Conservation (phyloP, 768 basidiomycete species). For the Suillus lakei region DNA sequence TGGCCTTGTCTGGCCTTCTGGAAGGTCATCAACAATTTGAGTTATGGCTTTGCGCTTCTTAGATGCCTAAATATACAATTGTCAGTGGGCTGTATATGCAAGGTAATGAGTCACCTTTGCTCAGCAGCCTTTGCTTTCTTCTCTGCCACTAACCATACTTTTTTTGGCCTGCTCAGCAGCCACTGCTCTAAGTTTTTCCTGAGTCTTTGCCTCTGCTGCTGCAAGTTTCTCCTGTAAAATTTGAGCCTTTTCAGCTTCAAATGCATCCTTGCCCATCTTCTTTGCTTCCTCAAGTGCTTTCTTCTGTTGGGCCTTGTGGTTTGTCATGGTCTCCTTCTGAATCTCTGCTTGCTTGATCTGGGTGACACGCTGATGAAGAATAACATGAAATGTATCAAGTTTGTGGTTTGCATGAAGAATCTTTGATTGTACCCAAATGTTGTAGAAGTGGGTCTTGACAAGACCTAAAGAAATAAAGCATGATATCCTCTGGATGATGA, state of each 20-base stretch:
- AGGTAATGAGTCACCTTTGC: not conserved
- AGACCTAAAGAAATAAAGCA: slow-evolving; percentile 15
- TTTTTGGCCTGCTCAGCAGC: slow-evolving; percentile 1
- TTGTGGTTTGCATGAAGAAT: slow-evolving; percentile 17
- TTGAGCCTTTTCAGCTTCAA: not conserved
- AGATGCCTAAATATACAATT: no score
- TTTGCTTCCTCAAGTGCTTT: not conserved
- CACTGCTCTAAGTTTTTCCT: not conserved
- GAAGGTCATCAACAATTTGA: not conserved
- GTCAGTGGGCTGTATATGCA: no score
- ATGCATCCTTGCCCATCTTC: not conserved
- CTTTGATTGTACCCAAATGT: slow-evolving; percentile 30
- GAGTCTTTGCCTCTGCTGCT: not conserved
- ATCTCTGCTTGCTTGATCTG: no score
- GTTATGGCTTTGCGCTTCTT: not conserved
- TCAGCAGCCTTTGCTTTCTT: not conserved
- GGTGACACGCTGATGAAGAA: no score
- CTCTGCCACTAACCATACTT: not conserved
- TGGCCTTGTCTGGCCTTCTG: not conserved
- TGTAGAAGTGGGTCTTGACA: slow-evolving; percentile 34
- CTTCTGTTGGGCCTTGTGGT: not conserved
- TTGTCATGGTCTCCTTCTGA: no score
- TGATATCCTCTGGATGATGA: not conserved
- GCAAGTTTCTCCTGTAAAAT: not conserved
- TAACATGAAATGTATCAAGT: not conserved